Evolutionary conservation across 164 flowering plant genomes (phyloP).

Genomic region (Brasenia schreberi): DNA sequence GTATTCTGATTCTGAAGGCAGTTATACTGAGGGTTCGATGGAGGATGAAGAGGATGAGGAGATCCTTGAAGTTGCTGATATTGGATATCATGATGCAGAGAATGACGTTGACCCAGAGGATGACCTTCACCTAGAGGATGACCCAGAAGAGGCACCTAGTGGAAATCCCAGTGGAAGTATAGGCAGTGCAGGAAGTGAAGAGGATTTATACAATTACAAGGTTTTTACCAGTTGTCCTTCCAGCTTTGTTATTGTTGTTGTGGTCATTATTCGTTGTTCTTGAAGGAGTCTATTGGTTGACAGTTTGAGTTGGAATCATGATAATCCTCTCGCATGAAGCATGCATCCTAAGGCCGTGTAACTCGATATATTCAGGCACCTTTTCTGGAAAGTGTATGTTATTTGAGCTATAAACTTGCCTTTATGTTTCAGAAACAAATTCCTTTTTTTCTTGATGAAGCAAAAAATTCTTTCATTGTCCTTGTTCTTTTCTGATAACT

Average conservation of each 20-base stretch:
- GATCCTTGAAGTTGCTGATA: slow-evolving; percentile 27
- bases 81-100: slow-evolving; percentile 50
- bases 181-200: slow-evolving; percentile 20
- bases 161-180: slow-evolving; percentile 34
- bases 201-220: slow-evolving; percentile 38
- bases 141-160: slow-evolving; percentile 31
- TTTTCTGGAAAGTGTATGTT: too few species aligned
- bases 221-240: slow-evolving; percentile 7
- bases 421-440: too few species aligned
- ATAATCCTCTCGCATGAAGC: too few species aligned
- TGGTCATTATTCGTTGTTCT: not conserved
- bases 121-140: slow-evolving; percentile 33
- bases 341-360: too few species aligned
- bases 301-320: too few species aligned
- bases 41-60: slow-evolving; percentile 78
- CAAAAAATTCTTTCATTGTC: too few species aligned
- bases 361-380: too few species aligned
- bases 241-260: not conserved
- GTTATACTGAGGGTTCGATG: slow-evolving; percentile 53
- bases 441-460: too few species aligned
- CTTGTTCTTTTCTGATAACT: too few species aligned
- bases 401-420: too few species aligned
- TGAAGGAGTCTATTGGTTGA: too few species aligned
- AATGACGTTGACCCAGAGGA: slow-evolving; percentile 28
- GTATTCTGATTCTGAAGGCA: slow-evolving; percentile 67